Conservation (phyloP, 345 rosid genomes). For the Heritiera littoralis region DNA sequence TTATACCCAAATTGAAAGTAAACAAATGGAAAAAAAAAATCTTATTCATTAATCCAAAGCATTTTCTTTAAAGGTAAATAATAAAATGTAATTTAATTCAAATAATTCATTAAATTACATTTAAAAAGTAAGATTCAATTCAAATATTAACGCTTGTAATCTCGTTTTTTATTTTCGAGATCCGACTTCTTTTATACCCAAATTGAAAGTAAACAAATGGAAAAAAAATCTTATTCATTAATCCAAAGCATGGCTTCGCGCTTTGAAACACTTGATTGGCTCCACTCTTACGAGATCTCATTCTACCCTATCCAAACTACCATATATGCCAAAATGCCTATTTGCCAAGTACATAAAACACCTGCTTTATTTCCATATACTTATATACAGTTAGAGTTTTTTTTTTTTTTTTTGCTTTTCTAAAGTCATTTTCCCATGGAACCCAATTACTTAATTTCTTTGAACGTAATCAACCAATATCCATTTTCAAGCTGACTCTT, state of each 20-base stretch:
- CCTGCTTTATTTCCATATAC: neutral
- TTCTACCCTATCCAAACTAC: slow-evolving; percentile 5
- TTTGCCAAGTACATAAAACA: neutral
- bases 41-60: neutral
- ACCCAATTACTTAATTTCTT: slow-evolving; percentile 7
- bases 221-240: neutral
- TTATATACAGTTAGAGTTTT: too few relatives aligned
- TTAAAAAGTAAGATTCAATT: too few relatives aligned
- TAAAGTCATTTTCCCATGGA: slow-evolving; percentile 12
- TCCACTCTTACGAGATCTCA: slow-evolving; percentile 19
- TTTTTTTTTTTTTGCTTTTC: neutral
- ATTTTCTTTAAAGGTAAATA: too few relatives aligned
- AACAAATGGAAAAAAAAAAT: neutral
- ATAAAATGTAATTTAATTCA: too few relatives aligned
- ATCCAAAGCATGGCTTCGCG: neutral
- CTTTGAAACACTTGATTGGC: neutral
- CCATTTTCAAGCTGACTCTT: neutral
- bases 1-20: neutral
- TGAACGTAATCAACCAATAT: slow-evolving; percentile 30
- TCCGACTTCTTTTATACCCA: too few relatives aligned
- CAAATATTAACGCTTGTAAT: too few relatives aligned
- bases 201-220: neutral
- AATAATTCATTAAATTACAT: too few relatives aligned
- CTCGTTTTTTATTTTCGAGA: too few relatives aligned
- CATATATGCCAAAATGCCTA: neutral